Conservation (phyloP, 2,329 filamentous ascomycete genomes). For the Diaporthe ampelina region DNA sequence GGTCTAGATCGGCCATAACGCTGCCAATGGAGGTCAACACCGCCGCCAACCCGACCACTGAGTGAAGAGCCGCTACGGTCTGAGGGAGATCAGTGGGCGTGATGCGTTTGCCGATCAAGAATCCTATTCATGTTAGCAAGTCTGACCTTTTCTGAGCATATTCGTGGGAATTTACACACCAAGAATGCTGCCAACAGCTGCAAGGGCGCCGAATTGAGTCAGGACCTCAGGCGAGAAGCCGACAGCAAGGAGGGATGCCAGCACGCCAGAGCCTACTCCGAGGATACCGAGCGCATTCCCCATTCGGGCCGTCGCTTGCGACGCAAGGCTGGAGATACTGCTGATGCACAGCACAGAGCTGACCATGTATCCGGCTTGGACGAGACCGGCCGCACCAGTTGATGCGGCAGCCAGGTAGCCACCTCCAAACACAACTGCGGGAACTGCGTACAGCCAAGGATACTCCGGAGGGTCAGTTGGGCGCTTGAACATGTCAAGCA, state of each 20-base stretch:
- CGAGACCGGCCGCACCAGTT: conserved; percentile 85
- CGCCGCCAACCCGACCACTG: conserved; percentile 89
- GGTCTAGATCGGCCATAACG: conserved; percentile 79
- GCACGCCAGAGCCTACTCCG: conserved; percentile 84
- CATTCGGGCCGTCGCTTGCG: conserved; percentile 85
- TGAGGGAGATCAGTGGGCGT: conserved; percentile 91
- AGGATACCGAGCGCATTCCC: conserved; percentile 90
- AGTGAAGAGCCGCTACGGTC: conserved; percentile 90
- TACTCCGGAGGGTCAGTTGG: conserved; percentile 91
- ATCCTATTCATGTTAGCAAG: conserved; percentile 56
- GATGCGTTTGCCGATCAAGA: conserved; percentile 86
- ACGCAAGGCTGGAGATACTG: conserved; percentile 85
- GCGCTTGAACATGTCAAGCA: conserved; percentile 93
- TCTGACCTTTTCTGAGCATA: conserved; percentile 30
- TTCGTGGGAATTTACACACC: conserved; percentile 53
- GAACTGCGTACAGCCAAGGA: conserved; percentile 87
- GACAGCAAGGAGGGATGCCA: conserved; percentile 85
- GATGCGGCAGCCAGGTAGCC: conserved; percentile 85
- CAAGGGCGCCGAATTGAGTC: conserved; percentile 83
- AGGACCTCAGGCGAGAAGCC: conserved; percentile 85
- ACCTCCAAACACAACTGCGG: conserved; percentile 82
- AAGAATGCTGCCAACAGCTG: conserved; percentile 76
- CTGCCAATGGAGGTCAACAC: conserved; percentile 91
- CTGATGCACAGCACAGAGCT: conserved; percentile 89
- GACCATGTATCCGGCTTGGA: conserved; percentile 89